A percentile compares a stretch with the other conserved stretches of the same genome.
These are phyloP conservation scores for Coemansia sp. DNA, from an alignment of 192 early-diverging fungal genomes.

Conservation along the genomic window DNA sequence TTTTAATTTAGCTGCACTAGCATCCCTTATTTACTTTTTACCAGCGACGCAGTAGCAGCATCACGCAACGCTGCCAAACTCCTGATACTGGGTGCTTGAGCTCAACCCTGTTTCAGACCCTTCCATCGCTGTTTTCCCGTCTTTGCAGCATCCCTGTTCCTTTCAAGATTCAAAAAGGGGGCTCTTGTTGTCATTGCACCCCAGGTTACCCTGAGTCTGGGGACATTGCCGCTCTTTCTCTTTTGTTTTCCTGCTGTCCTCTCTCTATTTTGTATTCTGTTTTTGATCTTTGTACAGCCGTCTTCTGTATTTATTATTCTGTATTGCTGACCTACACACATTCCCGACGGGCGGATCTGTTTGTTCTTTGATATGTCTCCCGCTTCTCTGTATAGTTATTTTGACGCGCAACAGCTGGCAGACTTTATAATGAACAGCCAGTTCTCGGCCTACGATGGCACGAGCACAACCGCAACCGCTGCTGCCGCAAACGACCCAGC, in stretches of 20 bases:
- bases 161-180: slow-evolving; percentile 5
- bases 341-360: background rate
- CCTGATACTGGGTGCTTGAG: slow-evolving; percentile 1
- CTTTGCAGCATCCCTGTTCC: slow-evolving; percentile 10
- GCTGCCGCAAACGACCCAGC: slow-evolving; percentile 26
- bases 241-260: background rate
- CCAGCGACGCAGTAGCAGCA: slow-evolving; percentile 8
- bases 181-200: slow-evolving; percentile 3
- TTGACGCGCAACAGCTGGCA: slow-evolving; percentile 51
- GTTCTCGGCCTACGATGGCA: slow-evolving; percentile 42
- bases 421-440: slow-evolving; percentile 57
- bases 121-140: background rate
- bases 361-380: slow-evolving; percentile 29
- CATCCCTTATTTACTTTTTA: slow-evolving; percentile 2
- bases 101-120: background rate
- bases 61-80: background rate
- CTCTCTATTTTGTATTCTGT: slow-evolving; percentile 19
- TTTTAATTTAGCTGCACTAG: background rate
- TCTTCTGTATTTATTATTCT: slow-evolving; percentile 1
- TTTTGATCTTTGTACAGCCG: slow-evolving; percentile 6
- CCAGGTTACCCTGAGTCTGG: slow-evolving; percentile 15
- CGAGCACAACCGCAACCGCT: slow-evolving; percentile 22
- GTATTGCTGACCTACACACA: slow-evolving; percentile 3
- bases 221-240: background rate
- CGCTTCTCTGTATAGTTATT: slow-evolving; percentile 53